Base-by-base conservation (phyloP, 2,329 filamentous ascomycete species). In the Colletotrichum salicis region DNA sequence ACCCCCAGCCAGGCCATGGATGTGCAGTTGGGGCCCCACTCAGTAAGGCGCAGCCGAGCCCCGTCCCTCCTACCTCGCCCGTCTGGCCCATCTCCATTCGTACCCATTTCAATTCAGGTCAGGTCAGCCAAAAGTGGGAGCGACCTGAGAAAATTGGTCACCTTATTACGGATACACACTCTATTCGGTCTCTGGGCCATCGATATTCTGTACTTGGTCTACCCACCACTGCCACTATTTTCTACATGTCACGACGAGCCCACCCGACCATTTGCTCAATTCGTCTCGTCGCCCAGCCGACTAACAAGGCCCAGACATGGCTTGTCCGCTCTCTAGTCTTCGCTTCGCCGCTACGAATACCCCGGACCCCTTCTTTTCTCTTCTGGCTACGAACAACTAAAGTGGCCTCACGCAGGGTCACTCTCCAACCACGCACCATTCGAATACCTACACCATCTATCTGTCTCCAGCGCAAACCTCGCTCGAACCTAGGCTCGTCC, bases 41-140 rank as follows among this genome's bases (percentile, higher is more conserved):
- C 69, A 71, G 65, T 64, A 69, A 64, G 65, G 69, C 69, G 64
- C 69, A 71, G 64, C 54, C 64, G 58, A 71, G 64, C 54, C 54
- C 45, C 54, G 58, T 64, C 65, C 12, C 63, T 63, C 27, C 27
- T 29, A 29, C 27, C 27, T 29, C 27, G 64, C 58, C 58, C 22
- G 58, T 58, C 41, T 64, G 52, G 59, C 29, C 66, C 52, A 58
- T 57, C 33, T 68, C 58, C 35, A 31, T 31, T 61, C 5, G 6
- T 12, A 41, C 35, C 67, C 48, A 70, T 52, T 67, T 70, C 54
- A 52, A 45, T 52, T 68, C 58, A 59, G 65, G 59, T 64, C 33
- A 60, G 29, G 69, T 41, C 55, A 71, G 65, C 55, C 45, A 65
- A 27, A 24, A 58, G 10, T 24, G 35, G 29, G 27, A 22, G n/a